Evolutionary conservation across 495 filamentous ascomycete species (phyloP).

Genomic region (Lasiosphaeriaceae sp.): DNA sequence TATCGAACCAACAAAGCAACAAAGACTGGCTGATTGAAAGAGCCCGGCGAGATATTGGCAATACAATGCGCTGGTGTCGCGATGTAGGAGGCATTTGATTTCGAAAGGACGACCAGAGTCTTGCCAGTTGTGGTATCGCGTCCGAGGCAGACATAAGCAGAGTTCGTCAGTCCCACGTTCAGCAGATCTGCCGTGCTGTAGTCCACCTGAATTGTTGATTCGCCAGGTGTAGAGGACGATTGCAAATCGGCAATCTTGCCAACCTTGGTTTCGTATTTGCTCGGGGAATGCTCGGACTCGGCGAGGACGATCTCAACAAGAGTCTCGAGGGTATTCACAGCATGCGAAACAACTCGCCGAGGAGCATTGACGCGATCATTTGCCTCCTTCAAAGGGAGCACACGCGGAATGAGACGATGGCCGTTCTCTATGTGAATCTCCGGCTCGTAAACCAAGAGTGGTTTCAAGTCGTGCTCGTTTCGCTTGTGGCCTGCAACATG

Average conservation of each 20-base stretch:
- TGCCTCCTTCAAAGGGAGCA: slow-evolving; percentile 33
- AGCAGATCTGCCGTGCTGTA: slow-evolving; percentile 34
- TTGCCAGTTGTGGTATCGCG: slow-evolving; percentile 18
- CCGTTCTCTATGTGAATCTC: slow-evolving; percentile 36
- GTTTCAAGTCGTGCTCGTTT: not conserved
- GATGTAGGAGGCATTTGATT: slow-evolving; percentile 30
- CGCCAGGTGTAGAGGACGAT: not conserved
- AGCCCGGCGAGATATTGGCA: not conserved
- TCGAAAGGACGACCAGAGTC: slow-evolving; percentile 26
- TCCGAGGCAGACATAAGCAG: slow-evolving; percentile 30
- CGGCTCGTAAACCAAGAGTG: slow-evolving; percentile 31
- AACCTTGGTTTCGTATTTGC: slow-evolving; percentile 18
- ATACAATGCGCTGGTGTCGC: not conserved
- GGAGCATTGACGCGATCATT: slow-evolving; percentile 36
- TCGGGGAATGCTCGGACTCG: not conserved
- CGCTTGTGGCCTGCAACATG: not conserved
- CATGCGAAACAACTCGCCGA: slow-evolving; percentile 31
- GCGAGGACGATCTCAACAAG: slow-evolving; percentile 24
- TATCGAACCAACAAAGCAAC: slow-evolving; percentile 24
- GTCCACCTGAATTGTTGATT: slow-evolving; percentile 27
- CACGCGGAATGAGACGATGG: slow-evolving; percentile 31
- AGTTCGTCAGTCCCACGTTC: slow-evolving; percentile 4
- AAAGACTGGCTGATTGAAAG: slow-evolving; percentile 6
- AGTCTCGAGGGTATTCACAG: slow-evolving; percentile 26
- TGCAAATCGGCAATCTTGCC: not conserved